Percentiles rank a stretch among this genome's conserved stretches.
Conservation (phyloP, 140 eudicot genomes). For the Erigeron philadelphicus region DNA sequence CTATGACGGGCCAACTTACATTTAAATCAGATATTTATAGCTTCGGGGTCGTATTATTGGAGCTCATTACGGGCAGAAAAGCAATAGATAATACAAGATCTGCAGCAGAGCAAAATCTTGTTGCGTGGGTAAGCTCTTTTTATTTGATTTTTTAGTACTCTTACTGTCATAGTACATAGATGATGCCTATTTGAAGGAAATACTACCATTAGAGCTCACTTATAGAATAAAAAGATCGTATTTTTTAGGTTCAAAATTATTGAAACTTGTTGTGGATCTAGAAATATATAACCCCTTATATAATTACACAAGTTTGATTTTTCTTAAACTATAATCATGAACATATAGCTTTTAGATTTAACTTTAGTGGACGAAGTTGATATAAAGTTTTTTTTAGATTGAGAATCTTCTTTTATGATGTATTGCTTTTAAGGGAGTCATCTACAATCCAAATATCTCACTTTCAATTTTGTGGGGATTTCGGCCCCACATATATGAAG, state of each 20-base stretch:
- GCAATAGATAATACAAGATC: conserved; percentile 54
- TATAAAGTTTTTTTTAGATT: conserved; percentile 17
- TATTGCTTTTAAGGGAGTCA: conserved; percentile 30
- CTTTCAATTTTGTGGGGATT: conserved; percentile 26
- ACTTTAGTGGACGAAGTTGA: conserved; percentile 27
- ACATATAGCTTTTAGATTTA: conserved; percentile 7
- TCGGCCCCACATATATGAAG: conserved; percentile 29
- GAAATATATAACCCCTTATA: not conserved
- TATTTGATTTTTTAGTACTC: not conserved
- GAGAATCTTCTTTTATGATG: conserved; percentile 31
- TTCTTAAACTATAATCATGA: not conserved
- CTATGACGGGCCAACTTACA: conserved; percentile 91
- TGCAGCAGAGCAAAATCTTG: conserved; percentile 61
- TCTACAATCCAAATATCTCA: conserved; percentile 25
- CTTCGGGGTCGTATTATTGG: conserved; percentile 83
- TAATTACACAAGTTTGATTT: not conserved
- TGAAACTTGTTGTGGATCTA: not conserved
- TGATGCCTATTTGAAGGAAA: conserved; percentile 13
- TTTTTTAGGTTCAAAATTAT: not conserved
- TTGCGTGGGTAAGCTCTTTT: conserved; percentile 63
- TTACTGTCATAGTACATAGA: not conserved
- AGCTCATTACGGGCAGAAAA: conserved; percentile 75
- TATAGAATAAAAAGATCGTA: not conserved
- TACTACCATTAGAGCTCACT: conserved; percentile 3
- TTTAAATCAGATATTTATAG: conserved; percentile 82